These are phyloP conservation scores for Colletotrichum coccodes DNA, from an alignment of 2,329 filamentous ascomycete species.

Conservation along the genomic window DNA sequence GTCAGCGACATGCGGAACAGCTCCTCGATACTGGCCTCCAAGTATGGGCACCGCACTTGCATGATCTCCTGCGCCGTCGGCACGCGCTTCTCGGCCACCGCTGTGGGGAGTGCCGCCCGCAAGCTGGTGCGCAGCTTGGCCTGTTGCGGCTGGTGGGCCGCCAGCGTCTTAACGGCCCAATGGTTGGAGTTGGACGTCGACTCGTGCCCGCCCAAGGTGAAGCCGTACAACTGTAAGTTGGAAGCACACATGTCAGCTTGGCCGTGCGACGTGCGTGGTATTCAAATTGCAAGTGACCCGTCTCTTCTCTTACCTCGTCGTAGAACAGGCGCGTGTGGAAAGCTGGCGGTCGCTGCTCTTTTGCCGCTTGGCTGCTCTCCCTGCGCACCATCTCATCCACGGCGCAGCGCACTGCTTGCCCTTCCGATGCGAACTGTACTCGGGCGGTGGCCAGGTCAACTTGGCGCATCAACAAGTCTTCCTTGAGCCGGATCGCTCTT, in stretches of 20 bases:
- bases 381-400: conserved; percentile 27
- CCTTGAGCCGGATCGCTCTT: conserved; percentile 7
- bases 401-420: conserved; percentile 4
- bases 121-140: conserved; percentile 38
- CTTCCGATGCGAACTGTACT: not conserved
- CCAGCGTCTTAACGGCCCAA: conserved; percentile 37
- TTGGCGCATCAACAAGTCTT: conserved; percentile 5
- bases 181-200: conserved; percentile 38
- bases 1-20: conserved; percentile 39
- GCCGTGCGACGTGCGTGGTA: too few relatives aligned
- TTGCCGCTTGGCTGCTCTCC: not conserved
- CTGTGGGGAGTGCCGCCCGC: conserved; percentile 27
- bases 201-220: conserved; percentile 41
- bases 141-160: conserved; percentile 38
- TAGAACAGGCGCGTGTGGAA: conserved; percentile 38
- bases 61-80: conserved; percentile 38
- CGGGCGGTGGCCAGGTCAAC: conserved; percentile 4
- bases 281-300: too few relatives aligned
- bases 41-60: conserved; percentile 36
- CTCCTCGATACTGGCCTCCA: conserved; percentile 44
- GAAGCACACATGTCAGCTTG: not conserved
- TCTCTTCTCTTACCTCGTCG: conserved; percentile 42
- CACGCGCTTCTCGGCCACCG: conserved; percentile 32
- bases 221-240: conserved; percentile 37
- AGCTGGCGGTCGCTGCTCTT: not conserved